These are phyloP conservation scores for Mortierella sp. DNA, from an alignment of 371 early-diverging fungal genomes.

Conservation along the genomic window DNA sequence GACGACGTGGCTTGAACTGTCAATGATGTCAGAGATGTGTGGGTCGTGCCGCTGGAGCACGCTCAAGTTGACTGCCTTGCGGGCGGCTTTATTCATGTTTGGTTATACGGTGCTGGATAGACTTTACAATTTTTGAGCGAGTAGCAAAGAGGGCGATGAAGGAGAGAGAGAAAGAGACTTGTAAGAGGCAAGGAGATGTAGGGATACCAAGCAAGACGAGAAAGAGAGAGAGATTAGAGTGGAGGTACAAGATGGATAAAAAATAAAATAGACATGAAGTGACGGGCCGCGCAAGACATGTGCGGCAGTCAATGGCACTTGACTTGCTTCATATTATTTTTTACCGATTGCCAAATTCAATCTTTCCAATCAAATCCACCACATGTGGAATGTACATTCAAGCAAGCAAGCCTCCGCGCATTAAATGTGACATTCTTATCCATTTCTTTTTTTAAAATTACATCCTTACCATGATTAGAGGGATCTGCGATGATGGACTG, in stretches of 20 bases:
- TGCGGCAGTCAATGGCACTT: too few relatives aligned
- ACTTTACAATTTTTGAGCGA: background rate
- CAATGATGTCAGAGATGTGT: conserved; percentile 73
- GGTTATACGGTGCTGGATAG: background rate
- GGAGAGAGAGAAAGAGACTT: background rate
- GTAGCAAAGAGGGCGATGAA: background rate
- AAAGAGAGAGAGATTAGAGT: background rate
- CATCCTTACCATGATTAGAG: too few relatives aligned
- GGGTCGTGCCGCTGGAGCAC: conserved; percentile 82
- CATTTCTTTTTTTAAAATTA: too few relatives aligned
- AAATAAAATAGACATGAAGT: background rate
- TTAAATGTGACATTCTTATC: too few relatives aligned
- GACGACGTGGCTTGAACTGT: conserved; percentile 80
- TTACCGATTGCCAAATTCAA: too few relatives aligned
- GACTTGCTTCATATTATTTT: too few relatives aligned
- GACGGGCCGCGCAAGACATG: too few relatives aligned
- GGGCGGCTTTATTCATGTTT: conserved; percentile 71
- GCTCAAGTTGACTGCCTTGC: conserved; percentile 75
- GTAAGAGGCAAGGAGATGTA: background rate
- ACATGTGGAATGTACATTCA: too few relatives aligned
- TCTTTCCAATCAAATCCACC: too few relatives aligned
- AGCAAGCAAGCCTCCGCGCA: too few relatives aligned
- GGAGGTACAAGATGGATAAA: background rate
- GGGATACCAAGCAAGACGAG: background rate
- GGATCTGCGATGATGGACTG: too few relatives aligned